A percentile compares a stretch with the other conserved stretches of the same genome.
Evolutionary conservation across 2,329 filamentous ascomycete species (phyloP).

Genomic region (Cercospora brassicicola): DNA sequence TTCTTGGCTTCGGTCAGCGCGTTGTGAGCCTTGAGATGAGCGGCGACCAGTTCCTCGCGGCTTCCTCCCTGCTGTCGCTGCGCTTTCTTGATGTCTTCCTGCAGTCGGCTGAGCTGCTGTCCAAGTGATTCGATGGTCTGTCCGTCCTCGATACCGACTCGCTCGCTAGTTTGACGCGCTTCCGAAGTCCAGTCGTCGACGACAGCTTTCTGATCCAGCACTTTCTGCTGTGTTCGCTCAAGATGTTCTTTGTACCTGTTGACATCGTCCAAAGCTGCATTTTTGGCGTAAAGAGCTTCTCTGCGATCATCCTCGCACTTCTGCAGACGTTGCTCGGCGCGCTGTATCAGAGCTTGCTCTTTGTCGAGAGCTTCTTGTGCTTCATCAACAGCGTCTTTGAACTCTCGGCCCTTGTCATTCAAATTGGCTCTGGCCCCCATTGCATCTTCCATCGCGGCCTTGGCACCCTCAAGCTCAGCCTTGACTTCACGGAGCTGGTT

Average conservation of each 20-base stretch:
- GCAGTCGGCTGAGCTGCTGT: conserved; percentile 35
- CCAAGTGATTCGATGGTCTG: conserved; percentile 36
- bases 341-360: conserved; percentile 30
- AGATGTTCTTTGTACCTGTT: conserved; percentile 38
- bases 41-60: conserved; percentile 6
- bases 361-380: conserved; percentile 34
- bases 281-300: conserved; percentile 45
- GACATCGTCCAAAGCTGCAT: conserved; percentile 42
- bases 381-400: conserved; percentile 39
- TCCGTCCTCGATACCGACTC: conserved; percentile 9
- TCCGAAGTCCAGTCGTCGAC: conserved; percentile 29
- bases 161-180: background rate
- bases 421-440: conserved; percentile 47
- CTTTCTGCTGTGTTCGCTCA: conserved; percentile 32
- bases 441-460: conserved; percentile 53
- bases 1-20: conserved; percentile 21
- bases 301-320: conserved; percentile 39
- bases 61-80: conserved; percentile 6
- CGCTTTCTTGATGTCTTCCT: conserved; percentile 19
- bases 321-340: conserved; percentile 37
- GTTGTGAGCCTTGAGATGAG: conserved; percentile 12
- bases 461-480: conserved; percentile 46
- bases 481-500: conserved; percentile 58
- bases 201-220: conserved; percentile 32
- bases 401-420: conserved; percentile 38